These are phyloP conservation scores for Adansonia madagascariensis DNA, from an alignment of 441 rosid genomes.

Conservation along the genomic window DNA sequence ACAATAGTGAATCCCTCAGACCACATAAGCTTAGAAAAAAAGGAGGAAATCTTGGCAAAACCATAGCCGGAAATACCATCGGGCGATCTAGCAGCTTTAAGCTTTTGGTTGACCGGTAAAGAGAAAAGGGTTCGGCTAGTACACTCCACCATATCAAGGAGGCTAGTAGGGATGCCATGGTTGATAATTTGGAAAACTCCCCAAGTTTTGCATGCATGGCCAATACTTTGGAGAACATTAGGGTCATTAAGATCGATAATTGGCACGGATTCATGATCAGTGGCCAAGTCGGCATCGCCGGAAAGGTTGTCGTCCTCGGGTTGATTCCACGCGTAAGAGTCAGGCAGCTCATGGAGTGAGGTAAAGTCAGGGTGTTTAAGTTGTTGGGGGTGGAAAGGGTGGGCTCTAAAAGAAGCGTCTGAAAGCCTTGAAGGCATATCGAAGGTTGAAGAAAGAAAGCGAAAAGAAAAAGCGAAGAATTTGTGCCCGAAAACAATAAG, in stretches of 20 bases:
- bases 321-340: conserved; percentile 69
- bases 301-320: conserved; percentile 42
- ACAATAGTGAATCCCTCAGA: conserved; percentile 91
- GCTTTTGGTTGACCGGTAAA: conserved; percentile 63
- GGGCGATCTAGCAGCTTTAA: conserved; percentile 67
- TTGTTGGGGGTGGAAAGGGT: conserved; percentile 51
- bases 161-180: conserved; percentile 62
- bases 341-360: conserved; percentile 67
- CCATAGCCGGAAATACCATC: conserved; percentile 84
- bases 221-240: conserved; percentile 50
- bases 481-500: no score
- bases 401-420: conserved; percentile 50
- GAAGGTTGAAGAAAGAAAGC: background rate
- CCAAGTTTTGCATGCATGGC: conserved; percentile 78
- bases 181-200: conserved; percentile 75
- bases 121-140: conserved; percentile 53
- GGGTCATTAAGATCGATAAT: conserved; percentile 65
- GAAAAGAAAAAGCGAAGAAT: no score
- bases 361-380: conserved; percentile 54
- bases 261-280: conserved; percentile 51
- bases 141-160: conserved; percentile 49
- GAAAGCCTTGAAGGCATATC: conserved; percentile 64
- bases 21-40: conserved; percentile 86
- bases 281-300: conserved; percentile 21
- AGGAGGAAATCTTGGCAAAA: conserved; percentile 67